phyloP scores from a whole-genome alignment of 768 basidiomycete genomes.

The Pulveroboletus sp. region DNA sequence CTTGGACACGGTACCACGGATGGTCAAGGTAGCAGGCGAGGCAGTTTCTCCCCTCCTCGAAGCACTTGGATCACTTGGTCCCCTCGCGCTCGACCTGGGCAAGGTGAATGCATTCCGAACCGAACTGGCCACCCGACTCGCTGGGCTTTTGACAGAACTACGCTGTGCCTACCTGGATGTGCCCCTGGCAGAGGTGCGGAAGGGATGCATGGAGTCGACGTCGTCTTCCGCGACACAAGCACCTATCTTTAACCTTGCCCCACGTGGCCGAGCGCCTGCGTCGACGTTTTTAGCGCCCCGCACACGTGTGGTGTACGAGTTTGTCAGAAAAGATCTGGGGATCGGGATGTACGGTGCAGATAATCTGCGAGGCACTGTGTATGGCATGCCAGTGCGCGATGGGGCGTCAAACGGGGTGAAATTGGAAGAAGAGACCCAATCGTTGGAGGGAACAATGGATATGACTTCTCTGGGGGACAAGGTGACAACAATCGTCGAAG shows the following conservation, averaged over 20 bases:
- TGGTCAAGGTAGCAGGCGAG: slow-evolving; percentile 68
- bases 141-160: slow-evolving; percentile 24
- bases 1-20: slow-evolving; percentile 71
- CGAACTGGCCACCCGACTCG: slow-evolving; percentile 14
- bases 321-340: slow-evolving; percentile 67
- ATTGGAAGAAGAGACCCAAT: slow-evolving; percentile 37
- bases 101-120: slow-evolving; percentile 24
- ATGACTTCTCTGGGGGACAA: slow-evolving; percentile 68
- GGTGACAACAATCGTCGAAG: slow-evolving; percentile 75
- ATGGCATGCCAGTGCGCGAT: slow-evolving; percentile 50
- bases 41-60: slow-evolving; percentile 64
- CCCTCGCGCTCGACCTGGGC: slow-evolving; percentile 15
- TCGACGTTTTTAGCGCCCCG: slow-evolving; percentile 48
- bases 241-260: slow-evolving; percentile 41
- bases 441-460: slow-evolving; percentile 29
- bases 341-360: slow-evolving; percentile 79
- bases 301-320: slow-evolving; percentile 74
- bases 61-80: slow-evolving; percentile 10
- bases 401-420: slow-evolving; percentile 24
- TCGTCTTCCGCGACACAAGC: slow-evolving; percentile 22
- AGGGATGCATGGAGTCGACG: slow-evolving; percentile 2
- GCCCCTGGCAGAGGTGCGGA: slow-evolving; percentile 19
- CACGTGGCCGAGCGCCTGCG: slow-evolving; percentile 63
- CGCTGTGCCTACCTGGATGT: slow-evolving; percentile 30
- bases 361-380: slow-evolving; percentile 59